A percentile compares a stretch with the other conserved stretches of the same genome.
These are phyloP conservation scores for Didymella pinodella DNA, from an alignment of 2,329 filamentous ascomycete genomes.

Conservation along the genomic window DNA sequence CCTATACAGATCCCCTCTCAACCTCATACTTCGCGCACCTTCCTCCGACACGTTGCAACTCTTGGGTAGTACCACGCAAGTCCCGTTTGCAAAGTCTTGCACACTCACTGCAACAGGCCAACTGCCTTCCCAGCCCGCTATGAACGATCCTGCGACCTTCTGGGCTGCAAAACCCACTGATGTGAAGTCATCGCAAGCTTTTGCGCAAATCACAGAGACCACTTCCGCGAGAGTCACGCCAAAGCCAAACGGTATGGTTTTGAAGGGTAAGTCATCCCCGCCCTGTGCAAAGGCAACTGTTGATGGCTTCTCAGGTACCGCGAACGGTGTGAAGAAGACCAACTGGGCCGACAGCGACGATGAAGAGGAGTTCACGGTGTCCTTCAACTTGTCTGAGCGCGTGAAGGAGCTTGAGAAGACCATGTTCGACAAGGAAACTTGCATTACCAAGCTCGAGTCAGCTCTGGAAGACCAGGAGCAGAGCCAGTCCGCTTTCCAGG, in stretches of 20 bases:
- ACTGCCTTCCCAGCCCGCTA: background rate
- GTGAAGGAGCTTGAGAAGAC: conserved; percentile 25
- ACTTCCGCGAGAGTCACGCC: background rate
- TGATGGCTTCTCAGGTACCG: background rate
- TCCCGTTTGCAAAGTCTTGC: background rate
- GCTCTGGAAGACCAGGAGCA: conserved; percentile 9
- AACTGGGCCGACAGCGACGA: conserved; percentile 34
- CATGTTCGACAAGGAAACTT: conserved; percentile 15
- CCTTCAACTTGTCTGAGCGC: conserved; percentile 5
- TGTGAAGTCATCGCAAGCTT: background rate
- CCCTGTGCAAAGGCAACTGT: background rate
- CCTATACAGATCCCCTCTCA: background rate
- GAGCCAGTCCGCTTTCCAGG: conserved; percentile 18
- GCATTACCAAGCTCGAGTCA: conserved; percentile 24
- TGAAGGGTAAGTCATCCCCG: background rate
- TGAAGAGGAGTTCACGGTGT: conserved; percentile 24
- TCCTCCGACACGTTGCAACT: too few species aligned
- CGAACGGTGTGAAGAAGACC: conserved; percentile 21
- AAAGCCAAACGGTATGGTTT: background rate
- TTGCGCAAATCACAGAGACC: background rate
- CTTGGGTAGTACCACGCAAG: background rate
- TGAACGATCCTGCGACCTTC: conserved; percentile 8
- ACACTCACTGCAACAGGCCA: background rate
- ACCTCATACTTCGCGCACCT: background rate
- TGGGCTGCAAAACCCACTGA: conserved; percentile 13